Percentiles rank a stretch among this genome's conserved stretches.
phyloP scores from a whole-genome alignment of 176 grass and related monocot species.

The Calamus simplicifolius region DNA sequence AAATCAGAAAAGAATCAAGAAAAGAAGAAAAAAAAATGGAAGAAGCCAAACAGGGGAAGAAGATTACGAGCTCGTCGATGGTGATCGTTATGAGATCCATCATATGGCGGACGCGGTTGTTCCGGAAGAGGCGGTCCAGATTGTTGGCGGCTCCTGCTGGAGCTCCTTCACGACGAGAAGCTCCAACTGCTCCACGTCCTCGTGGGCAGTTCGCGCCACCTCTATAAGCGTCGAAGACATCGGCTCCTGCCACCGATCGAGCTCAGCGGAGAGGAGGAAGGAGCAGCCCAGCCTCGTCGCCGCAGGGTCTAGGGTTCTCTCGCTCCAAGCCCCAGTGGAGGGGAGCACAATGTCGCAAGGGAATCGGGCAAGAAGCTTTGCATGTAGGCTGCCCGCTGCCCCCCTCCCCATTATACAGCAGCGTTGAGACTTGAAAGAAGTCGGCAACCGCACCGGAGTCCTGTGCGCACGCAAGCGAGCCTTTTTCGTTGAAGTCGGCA shows the following conservation, averaged over 20 bases:
- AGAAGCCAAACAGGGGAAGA: neutral
- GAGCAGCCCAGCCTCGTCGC: too few relatives aligned
- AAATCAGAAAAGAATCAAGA: neutral
- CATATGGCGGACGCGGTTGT: constrained; percentile 90
- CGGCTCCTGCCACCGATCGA: neutral
- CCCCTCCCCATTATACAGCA: too few relatives aligned
- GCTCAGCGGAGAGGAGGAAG: neutral
- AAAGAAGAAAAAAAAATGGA: neutral
- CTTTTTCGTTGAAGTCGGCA: too few relatives aligned
- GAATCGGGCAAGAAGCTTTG: too few relatives aligned
- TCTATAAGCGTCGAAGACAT: constrained; percentile 93
- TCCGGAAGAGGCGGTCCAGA: constrained; percentile 89
- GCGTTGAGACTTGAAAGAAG: too few relatives aligned
- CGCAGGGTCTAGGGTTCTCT: too few relatives aligned
- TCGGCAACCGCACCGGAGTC: too few relatives aligned
- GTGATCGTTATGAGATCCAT: constrained; percentile 63
- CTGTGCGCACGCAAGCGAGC: too few relatives aligned
- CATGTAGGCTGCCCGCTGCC: too few relatives aligned
- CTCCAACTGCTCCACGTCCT: constrained; percentile 93
- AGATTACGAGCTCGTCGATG: constrained; percentile 58
- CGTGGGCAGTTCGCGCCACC: constrained; percentile 79
- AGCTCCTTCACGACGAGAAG: constrained; percentile 75
- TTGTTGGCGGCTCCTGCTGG: constrained; percentile 75
- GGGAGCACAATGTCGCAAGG: too few relatives aligned
- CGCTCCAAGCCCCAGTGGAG: too few relatives aligned